Evolutionary conservation across 257 asterid species (phyloP).

Genomic region (Nicotiana undulata): DNA sequence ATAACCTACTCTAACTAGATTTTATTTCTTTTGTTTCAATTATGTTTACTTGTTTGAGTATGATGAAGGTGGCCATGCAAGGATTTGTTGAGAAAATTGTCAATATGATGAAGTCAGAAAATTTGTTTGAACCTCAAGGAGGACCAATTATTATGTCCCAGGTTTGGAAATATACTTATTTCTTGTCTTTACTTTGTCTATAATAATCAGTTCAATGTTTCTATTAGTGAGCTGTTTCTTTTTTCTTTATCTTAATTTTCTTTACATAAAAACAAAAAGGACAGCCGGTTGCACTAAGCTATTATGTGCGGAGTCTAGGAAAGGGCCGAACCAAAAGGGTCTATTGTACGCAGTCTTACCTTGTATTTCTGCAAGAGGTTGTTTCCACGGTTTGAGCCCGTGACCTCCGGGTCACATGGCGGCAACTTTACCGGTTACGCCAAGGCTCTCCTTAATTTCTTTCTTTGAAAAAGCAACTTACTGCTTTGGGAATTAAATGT

Average conservation of each 20-base stretch:
- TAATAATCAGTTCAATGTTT: background rate
- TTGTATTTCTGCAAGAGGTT: too few relatives aligned
- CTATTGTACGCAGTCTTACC: too few relatives aligned
- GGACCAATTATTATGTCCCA: constrained; percentile 81
- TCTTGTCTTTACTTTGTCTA: background rate
- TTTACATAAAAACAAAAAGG: too few relatives aligned
- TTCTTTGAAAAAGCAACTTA: background rate
- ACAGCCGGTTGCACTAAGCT: too few relatives aligned
- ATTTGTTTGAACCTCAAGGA: constrained; percentile 61
- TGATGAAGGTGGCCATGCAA: constrained; percentile 49
- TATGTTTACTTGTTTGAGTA: constrained; percentile 1
- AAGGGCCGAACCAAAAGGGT: too few relatives aligned
- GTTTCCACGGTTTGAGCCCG: too few relatives aligned
- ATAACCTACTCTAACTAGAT: background rate
- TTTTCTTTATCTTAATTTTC: background rate
- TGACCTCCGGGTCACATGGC: too few relatives aligned
- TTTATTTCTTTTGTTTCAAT: background rate
- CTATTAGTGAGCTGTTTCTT: background rate
- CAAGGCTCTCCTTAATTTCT: too few relatives aligned
- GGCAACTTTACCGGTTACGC: too few relatives aligned
- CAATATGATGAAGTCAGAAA: constrained; percentile 48
- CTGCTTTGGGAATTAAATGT: background rate
- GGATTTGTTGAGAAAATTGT: constrained; percentile 49
- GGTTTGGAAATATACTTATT: constrained; percentile 19
- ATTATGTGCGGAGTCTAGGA: too few relatives aligned